A percentile compares a stretch with the other conserved stretches of the same genome.
Evolutionary conservation across 2,329 filamentous ascomycete species (phyloP).

Genomic region (Phyllosticta paracitricarpa): DNA sequence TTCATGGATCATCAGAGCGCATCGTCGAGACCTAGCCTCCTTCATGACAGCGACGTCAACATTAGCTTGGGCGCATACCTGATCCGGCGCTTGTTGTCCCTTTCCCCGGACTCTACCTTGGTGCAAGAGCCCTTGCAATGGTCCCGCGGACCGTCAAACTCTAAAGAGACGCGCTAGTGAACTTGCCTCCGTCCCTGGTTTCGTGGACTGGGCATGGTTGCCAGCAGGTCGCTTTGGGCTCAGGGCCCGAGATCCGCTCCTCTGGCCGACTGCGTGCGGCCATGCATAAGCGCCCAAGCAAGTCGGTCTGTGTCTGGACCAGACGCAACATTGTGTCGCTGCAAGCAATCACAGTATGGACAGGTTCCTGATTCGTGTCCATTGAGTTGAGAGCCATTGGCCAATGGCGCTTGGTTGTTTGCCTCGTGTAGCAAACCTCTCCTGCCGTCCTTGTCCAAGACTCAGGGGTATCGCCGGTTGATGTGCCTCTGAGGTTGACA

Average conservation of each 20-base stretch:
- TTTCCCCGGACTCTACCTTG: neutral
- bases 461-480: neutral
- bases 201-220: neutral
- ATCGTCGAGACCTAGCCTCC: neutral
- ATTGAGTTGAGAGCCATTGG: neutral
- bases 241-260: neutral
- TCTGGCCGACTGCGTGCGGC: neutral
- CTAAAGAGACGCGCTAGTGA: neutral
- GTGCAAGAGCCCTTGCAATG: neutral
- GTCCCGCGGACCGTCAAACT: neutral
- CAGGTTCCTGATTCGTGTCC: neutral
- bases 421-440: neutral
- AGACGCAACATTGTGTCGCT: neutral
- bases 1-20: neutral
- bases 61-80: neutral
- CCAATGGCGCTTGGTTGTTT: neutral
- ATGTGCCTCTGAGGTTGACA: neutral
- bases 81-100: neutral
- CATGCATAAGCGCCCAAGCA: neutral
- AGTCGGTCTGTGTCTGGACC: neutral
- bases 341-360: neutral
- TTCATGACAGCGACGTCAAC: neutral
- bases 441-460: neutral
- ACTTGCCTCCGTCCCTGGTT: neutral
- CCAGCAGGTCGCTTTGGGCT: neutral